Evolutionary conservation across 139 green algal species (phyloP).

Genomic region (Ettlia oleoabundans): DNA sequence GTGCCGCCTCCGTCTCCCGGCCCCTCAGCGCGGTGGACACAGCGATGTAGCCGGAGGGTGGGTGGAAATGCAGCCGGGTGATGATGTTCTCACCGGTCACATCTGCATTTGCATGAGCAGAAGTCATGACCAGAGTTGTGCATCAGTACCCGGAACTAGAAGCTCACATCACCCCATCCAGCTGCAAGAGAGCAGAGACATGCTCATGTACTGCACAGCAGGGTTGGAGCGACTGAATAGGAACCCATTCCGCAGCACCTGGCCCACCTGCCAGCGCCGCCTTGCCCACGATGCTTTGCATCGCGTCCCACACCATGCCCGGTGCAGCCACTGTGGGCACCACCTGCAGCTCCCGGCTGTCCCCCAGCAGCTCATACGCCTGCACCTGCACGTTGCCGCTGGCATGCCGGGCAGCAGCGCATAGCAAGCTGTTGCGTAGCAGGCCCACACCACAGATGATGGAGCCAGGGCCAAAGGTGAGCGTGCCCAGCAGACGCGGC

Average conservation of each 20-base stretch:
- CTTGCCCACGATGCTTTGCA: conserved; percentile 36
- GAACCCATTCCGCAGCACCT: too few species aligned
- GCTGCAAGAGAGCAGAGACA: too few species aligned
- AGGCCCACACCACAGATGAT: conserved; percentile 36
- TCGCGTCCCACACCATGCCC: conserved; percentile 38
- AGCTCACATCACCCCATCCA: too few species aligned
- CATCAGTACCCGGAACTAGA: too few species aligned
- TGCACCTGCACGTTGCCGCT: conserved; percentile 48
- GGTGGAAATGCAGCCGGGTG: conserved; percentile 20
- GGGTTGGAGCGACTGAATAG: too few species aligned
- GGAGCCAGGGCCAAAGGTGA: conserved; percentile 15
- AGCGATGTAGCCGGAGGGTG: conserved; percentile 7
- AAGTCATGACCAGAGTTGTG: too few species aligned
- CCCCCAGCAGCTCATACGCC: conserved; percentile 31
- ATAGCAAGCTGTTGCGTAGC: conserved; percentile 22
- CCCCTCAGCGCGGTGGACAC: conserved; percentile 9
- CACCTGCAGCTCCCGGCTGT: conserved; percentile 21
- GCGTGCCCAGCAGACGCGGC: conserved; percentile 16
- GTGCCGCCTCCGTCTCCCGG: conserved; percentile 2
- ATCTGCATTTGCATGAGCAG: too few species aligned
- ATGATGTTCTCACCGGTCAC: conserved; percentile 37
- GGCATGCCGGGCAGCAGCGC: conserved; percentile 29
- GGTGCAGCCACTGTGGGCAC: conserved; percentile 9
- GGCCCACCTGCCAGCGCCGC: conserved; percentile 28
- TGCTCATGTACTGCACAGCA: too few species aligned